Evolutionary conservation across 495 filamentous ascomycete species (phyloP).

Genomic region (Cercophora scortea): DNA sequence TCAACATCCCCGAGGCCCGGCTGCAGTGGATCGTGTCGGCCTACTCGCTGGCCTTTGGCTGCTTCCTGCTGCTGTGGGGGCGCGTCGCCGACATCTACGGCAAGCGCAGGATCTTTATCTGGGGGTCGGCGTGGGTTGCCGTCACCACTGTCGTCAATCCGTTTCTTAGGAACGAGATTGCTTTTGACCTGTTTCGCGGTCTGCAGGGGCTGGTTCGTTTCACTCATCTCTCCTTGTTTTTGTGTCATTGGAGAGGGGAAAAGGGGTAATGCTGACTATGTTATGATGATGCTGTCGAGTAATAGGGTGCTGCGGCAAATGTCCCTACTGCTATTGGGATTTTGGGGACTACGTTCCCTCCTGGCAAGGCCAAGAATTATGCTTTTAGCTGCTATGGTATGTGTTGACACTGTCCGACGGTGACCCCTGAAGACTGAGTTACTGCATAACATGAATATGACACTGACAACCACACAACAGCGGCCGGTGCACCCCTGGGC

Average conservation of each 20-base stretch:
- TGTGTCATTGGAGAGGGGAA: too few relatives aligned
- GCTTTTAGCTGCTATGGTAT: constrained; percentile 45
- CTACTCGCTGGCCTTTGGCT: constrained; percentile 57
- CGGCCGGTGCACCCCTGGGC: constrained; percentile 51
- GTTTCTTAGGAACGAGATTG: constrained; percentile 58
- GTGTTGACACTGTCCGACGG: not conserved
- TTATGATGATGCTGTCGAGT: too few relatives aligned
- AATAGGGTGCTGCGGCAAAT: constrained; percentile 56
- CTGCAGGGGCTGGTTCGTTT: constrained; percentile 58
- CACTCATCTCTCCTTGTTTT: constrained; percentile 9
- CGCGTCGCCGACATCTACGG: constrained; percentile 68
- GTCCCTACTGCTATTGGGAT: constrained; percentile 60
- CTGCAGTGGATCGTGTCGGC: constrained; percentile 59
- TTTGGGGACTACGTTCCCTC: constrained; percentile 51
- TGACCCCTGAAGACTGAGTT: too few relatives aligned
- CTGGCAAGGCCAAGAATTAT: constrained; percentile 57
- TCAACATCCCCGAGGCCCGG: constrained; percentile 46
- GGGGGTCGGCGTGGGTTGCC: constrained; percentile 56
- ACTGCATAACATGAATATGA: too few relatives aligned
- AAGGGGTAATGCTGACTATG: not conserved
- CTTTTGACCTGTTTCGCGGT: constrained; percentile 63
- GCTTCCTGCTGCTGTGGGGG: constrained; percentile 67
- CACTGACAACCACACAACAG: constrained; percentile 9
- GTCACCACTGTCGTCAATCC: constrained; percentile 55
- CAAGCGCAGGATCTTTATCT: constrained; percentile 59